phyloP scores from a whole-genome alignment of 2,329 filamentous ascomycete genomes.

The Hymenoscyphus repandus region DNA sequence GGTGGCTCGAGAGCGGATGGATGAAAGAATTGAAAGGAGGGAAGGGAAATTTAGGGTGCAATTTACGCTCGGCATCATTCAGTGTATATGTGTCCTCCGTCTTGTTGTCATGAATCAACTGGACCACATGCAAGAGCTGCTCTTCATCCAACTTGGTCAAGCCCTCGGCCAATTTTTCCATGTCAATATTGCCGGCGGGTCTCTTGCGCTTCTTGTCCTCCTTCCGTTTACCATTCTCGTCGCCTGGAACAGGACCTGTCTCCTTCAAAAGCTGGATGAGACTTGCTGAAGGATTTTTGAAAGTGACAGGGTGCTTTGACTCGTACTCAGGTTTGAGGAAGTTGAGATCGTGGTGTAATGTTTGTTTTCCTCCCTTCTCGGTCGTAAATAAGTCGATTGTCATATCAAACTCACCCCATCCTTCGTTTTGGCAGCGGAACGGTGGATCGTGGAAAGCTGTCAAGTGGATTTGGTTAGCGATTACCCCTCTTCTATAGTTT shows the following conservation, averaged over 20 bases:
- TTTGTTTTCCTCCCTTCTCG: conserved; percentile 79
- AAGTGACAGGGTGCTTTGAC: conserved; percentile 70
- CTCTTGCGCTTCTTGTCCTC: conserved; percentile 73
- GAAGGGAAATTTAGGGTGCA: too few species aligned
- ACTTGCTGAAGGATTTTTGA: conserved; percentile 90
- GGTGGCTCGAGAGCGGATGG: neutral
- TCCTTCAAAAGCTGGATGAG: conserved; percentile 75
- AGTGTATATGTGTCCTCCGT: conserved; percentile 90
- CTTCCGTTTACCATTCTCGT: conserved; percentile 61
- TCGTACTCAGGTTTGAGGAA: conserved; percentile 81
- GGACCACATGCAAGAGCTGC: conserved; percentile 88
- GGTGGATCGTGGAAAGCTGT: conserved; percentile 76
- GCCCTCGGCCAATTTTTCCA: conserved; percentile 94
- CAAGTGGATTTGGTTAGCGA: neutral
- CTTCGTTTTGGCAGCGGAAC: conserved; percentile 87
- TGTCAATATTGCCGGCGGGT: conserved; percentile 60
- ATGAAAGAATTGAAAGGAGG: neutral
- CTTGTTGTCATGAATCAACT: conserved; percentile 98
- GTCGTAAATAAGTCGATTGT: conserved; percentile 74
- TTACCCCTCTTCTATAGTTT: neutral
- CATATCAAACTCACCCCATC: conserved; percentile 99
- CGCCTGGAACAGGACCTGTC: conserved; percentile 77
- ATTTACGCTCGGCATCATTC: conserved; percentile 91
- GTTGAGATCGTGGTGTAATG: conserved; percentile 84
- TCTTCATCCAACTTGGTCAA: conserved; percentile 88